phyloP scores from a whole-genome alignment of 2,329 filamentous ascomycete species.

The Grosmannia huntii region DNA sequence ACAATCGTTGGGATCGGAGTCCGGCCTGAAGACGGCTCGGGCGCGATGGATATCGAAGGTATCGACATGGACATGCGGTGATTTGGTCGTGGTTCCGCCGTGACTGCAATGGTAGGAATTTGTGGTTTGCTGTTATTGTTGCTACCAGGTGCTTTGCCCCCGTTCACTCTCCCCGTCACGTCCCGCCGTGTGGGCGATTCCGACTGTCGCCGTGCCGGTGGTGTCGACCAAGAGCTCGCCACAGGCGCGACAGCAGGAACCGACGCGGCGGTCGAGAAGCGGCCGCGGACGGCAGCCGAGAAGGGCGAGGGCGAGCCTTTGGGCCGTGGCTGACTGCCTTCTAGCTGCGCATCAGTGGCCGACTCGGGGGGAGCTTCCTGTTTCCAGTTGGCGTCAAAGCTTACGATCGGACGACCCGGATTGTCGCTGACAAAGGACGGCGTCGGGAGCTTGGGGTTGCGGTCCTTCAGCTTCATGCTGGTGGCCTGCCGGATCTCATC shows the following conservation, averaged over 20 bases:
- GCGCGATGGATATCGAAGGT: conserved; percentile 24
- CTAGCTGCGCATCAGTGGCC: conserved; percentile 57
- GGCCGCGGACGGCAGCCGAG: conserved; percentile 10
- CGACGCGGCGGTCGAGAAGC: conserved; percentile 18
- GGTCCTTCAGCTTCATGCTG: conserved; percentile 75
- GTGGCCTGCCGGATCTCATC: conserved; percentile 86
- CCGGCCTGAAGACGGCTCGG: conserved; percentile 15
- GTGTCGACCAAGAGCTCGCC: conserved; percentile 28
- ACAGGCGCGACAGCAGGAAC: conserved; percentile 43
- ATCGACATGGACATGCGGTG: conserved; percentile 8
- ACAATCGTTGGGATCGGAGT: conserved; percentile 29
- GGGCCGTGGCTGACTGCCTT: conserved; percentile 22
- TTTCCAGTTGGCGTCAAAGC: conserved; percentile 80
- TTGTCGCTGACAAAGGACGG: conserved; percentile 85
- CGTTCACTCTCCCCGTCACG: conserved; percentile 28
- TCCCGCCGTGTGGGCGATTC: conserved; percentile 21
- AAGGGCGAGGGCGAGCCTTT: neutral
- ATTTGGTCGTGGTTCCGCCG: conserved; percentile 12
- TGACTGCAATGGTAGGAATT: conserved; percentile 39
- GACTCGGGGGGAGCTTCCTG: conserved; percentile 30
- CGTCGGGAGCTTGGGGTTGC: conserved; percentile 75
- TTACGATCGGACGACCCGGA: conserved; percentile 88
- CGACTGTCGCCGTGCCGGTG: conserved; percentile 12
- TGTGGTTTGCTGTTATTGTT: neutral
- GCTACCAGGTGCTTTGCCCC: neutral